Percentiles rank a stretch among this genome's conserved stretches.
phyloP scores from a whole-genome alignment of 2,329 filamentous ascomycete species.

The Clarireedia homoeocarpa region DNA sequence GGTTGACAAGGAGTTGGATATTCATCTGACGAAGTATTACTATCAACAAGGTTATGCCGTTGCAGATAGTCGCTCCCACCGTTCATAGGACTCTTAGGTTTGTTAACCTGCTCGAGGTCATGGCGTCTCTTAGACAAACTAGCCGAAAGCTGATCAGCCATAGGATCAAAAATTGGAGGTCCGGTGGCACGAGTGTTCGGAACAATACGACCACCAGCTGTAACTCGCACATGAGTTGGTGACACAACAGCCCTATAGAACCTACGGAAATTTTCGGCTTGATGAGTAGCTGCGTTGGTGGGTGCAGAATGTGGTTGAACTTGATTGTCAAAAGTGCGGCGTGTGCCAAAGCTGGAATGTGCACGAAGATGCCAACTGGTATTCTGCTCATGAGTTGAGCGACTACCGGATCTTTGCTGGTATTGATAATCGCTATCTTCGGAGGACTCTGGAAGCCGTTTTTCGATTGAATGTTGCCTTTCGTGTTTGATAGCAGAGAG shows the following conservation, averaged over 20 bases:
- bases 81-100: not conserved
- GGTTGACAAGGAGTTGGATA: slow-evolving; percentile 15
- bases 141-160: slow-evolving; percentile 20
- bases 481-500: not conserved
- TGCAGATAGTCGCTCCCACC: not conserved
- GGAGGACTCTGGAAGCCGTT: slow-evolving; percentile 8
- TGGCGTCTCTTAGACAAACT: slow-evolving; percentile 12
- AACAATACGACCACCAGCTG: slow-evolving; percentile 58
- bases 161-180: slow-evolving; percentile 24
- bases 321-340: slow-evolving; percentile 25
- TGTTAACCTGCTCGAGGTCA: slow-evolving; percentile 1
- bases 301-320: slow-evolving; percentile 44
- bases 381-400: slow-evolving; percentile 10
- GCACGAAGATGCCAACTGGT: slow-evolving; percentile 26
- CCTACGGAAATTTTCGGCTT: slow-evolving; percentile 56
- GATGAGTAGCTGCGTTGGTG: slow-evolving; percentile 44
- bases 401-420: not conserved
- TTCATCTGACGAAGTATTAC: slow-evolving; percentile 3
- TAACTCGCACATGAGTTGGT: slow-evolving; percentile 59
- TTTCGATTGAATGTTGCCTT: not conserved
- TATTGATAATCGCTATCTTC: slow-evolving; percentile 14
- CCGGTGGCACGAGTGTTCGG: slow-evolving; percentile 47
- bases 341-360: slow-evolving; percentile 20
- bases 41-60: not conserved
- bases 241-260: slow-evolving; percentile 64